Evolutionary conservation across 495 filamentous ascomycete genomes (phyloP), one percentile per base, ranked within the genome.

Genomic region (Penicillium diatomitis): DNA sequence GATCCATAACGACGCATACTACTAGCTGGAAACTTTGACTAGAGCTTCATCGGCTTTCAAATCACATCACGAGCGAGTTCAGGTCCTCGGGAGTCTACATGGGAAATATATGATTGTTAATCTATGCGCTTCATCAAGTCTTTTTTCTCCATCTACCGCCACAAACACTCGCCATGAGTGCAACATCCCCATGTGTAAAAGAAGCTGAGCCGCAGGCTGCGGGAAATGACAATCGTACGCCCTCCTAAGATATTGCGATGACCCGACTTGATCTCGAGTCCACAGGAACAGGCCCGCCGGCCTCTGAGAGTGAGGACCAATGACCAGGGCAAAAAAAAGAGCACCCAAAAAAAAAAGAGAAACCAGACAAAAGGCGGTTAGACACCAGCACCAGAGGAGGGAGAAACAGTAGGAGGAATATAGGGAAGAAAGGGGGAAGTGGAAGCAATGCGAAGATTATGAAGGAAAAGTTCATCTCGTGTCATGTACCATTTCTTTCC

Each of bases 61-160:
- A 20, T 20, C 20, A 20, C 20, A 20, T 20, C 1, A 20, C 20
- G 20, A 20, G 20, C 20, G 20, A 20, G 20, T 0, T 20, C 0
- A 20, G 2, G 20, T 20, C 20, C 20, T 20, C 0, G 20, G 20
- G 20, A 20, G 20, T 20, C 9, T 32, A 40, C 37, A 38, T 34
- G 5, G 8, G 3, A 32, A 9, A 50, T 41, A 50, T 40, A 37
- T 51, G 6, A 50, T 61, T 50, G 47, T 58, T 51, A 46, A 52
- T 62, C 56, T 62, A 62, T 60, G 57, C 51, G 56, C 57, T 61
- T 62, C 60, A 62, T 60, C 53, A 60, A 62, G 47, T 62, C 54
- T 60, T 51, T 51, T 45, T 60, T 62, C 56, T 46, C 57, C 40
- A 35, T 53, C 60, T 62, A 60, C 53, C 56, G 56, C 51, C 48